phyloP scores from a whole-genome alignment of 108 stramenopile genomes.

The Asterionellopsis glacialis region DNA sequence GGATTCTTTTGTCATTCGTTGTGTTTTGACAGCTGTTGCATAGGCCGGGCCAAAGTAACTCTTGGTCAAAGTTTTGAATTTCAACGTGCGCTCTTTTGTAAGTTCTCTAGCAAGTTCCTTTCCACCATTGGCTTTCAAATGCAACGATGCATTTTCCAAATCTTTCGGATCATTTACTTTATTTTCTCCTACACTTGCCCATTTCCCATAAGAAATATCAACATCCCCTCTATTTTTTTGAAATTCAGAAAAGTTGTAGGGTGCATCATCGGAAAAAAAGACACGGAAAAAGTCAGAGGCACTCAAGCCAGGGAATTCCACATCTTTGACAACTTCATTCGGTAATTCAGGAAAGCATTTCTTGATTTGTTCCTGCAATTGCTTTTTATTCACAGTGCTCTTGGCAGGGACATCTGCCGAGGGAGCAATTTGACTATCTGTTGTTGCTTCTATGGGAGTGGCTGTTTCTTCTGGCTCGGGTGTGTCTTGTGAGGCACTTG shows the following conservation, averaged over 20 bases:
- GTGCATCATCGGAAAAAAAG: conserved; percentile 76
- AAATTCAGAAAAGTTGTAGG: conserved; percentile 69
- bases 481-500: neutral
- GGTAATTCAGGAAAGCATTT: conserved; percentile 44
- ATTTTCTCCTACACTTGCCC: conserved; percentile 30
- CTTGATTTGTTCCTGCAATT: neutral
- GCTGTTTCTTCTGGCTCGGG: neutral
- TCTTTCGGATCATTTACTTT: neutral
- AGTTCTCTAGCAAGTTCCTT: neutral
- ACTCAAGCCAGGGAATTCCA: conserved; percentile 52
- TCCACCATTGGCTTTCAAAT: conserved; percentile 1
- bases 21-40: conserved; percentile 65
- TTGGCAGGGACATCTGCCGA: too few relatives aligned
- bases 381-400: neutral
- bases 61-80: conserved; percentile 70
- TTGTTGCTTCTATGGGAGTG: neutral
- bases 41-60: conserved; percentile 77
- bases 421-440: neutral
- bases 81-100: conserved; percentile 33
- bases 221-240: conserved; percentile 66
- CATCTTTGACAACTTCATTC: conserved; percentile 34
- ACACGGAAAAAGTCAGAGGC: conserved; percentile 68
- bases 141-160: conserved; percentile 1
- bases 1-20: conserved; percentile 50
- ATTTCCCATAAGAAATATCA: conserved; percentile 60